Evolutionary conservation across 345 rosid species (phyloP).

Genomic region (Mercurialis annua): DNA sequence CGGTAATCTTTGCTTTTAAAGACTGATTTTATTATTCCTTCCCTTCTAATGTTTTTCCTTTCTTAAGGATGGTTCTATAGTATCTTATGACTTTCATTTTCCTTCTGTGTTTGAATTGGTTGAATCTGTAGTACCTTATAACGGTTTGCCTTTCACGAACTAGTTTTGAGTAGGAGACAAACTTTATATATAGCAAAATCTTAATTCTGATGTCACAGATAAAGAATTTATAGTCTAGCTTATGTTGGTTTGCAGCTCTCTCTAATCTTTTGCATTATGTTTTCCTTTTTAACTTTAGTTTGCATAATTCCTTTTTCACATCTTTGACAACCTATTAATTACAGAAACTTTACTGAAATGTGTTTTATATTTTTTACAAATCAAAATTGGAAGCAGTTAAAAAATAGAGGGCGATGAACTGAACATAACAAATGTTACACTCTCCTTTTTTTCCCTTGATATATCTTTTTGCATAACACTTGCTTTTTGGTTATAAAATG

Average conservation of each 20-base stretch:
- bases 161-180: too few species aligned
- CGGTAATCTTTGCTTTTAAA: constrained; percentile 38
- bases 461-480: too few species aligned
- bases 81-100: not conserved
- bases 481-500: too few species aligned
- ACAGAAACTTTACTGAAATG: not conserved
- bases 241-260: not conserved
- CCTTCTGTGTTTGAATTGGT: not conserved
- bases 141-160: not conserved
- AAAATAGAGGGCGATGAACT: not conserved
- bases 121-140: not conserved
- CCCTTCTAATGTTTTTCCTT: not conserved
- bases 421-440: not conserved
- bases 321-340: not conserved
- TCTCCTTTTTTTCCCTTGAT: not conserved
- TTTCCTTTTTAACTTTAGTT: not conserved
- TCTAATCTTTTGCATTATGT: not conserved
- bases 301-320: not conserved
- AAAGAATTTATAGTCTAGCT: not conserved
- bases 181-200: too few species aligned
- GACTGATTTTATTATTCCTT: not conserved
- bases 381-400: not conserved
- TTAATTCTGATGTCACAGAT: too few species aligned
- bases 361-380: not conserved
- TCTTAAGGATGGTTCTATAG: not conserved